Evolutionary conservation across 2,329 filamentous ascomycete species (phyloP), one percentile per base, ranked within the genome.

Genomic region (Alternaria conjuncta): DNA sequence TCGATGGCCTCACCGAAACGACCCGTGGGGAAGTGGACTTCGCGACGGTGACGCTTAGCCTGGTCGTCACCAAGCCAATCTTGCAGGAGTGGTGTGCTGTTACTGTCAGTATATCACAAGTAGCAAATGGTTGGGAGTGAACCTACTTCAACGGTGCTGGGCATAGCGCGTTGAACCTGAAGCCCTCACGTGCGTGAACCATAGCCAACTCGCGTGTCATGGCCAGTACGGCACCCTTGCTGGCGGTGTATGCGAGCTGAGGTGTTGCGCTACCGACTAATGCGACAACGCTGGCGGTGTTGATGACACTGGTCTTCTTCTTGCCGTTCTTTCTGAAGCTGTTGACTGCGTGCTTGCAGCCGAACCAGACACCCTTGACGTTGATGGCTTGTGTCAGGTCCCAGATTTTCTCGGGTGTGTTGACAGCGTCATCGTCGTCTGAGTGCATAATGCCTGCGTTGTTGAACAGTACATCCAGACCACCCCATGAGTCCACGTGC

Each of bases 321-420:
- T 97, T 97, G 59, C 87, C 87, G 85, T 96, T 86, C 73, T 89
- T 89, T 69, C 94, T 90, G 73, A 97, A 86, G 47, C 92, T 88
- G 55, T 95, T 85, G 26, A 97, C 90, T 7, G 94, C 93, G 80
- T 97, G 93, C 86, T 97, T 97, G 87, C 89, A 91, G 64, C 94
- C 94, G 80, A 89, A 97, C 94, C 94, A 97, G n/a, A 97, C 94
- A 46, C 94, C 94, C 87, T 97, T 97, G 81, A 97, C 94, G 81
- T 97, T 97, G 85, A 97, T 96, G 79, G 89, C 90, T 66, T 97
- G 93, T 5, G 94, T 97, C 70, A 97, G 84, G 75, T 97, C 93
- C 94, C 94, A 97, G 84, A 97, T 94, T 74, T 88, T 89, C 84
- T 97, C 93, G 55, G 92, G 90, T 2, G 94, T 97, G 79, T 91